phyloP scores from a whole-genome alignment of 2,329 filamentous ascomycete species.

The Cordyceps pruinosa region DNA sequence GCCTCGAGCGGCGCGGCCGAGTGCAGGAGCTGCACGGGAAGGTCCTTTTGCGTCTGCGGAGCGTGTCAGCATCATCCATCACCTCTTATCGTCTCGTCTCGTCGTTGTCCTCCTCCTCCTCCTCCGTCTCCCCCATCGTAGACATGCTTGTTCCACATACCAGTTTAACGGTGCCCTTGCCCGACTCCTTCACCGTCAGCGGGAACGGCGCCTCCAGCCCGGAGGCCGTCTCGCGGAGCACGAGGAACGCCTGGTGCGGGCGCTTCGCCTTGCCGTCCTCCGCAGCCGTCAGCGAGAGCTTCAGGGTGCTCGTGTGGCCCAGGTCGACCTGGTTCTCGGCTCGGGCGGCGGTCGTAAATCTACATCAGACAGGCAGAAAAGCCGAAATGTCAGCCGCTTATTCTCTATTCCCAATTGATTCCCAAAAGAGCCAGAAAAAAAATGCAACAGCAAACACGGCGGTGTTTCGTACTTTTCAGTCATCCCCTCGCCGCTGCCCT shows the following conservation, averaged over 20 bases:
- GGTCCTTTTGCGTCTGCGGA: slow-evolving; percentile 78
- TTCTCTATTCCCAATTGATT: not conserved
- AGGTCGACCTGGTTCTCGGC: slow-evolving; percentile 60
- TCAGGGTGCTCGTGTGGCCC: slow-evolving; percentile 64
- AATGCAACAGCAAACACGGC: not conserved
- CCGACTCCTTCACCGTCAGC: slow-evolving; percentile 75
- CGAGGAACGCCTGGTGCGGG: slow-evolving; percentile 89
- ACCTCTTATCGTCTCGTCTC: too few species aligned
- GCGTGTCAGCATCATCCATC: not conserved
- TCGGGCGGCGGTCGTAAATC: slow-evolving; percentile 52
- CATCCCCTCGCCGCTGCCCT: slow-evolving; percentile 53
- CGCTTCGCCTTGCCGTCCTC: slow-evolving; percentile 73
- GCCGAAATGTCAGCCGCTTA: slow-evolving; percentile 19
- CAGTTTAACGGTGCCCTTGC: slow-evolving; percentile 78
- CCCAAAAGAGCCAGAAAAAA: not conserved
- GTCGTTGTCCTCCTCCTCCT: not conserved
- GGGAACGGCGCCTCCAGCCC: slow-evolving; percentile 85
- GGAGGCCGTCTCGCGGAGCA: slow-evolving; percentile 65
- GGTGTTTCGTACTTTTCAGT: slow-evolving; percentile 54
- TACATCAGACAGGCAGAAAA: slow-evolving; percentile 25
- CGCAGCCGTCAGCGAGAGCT: slow-evolving; percentile 72
- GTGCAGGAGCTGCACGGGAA: slow-evolving; percentile 74
- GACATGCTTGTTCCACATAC: slow-evolving; percentile 49
- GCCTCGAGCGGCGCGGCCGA: slow-evolving; percentile 64
- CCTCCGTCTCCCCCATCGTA: not conserved